These are phyloP conservation scores for Phytophthora crassamura DNA, from an alignment of 352 stramenopile genomes.

Conservation along the genomic window DNA sequence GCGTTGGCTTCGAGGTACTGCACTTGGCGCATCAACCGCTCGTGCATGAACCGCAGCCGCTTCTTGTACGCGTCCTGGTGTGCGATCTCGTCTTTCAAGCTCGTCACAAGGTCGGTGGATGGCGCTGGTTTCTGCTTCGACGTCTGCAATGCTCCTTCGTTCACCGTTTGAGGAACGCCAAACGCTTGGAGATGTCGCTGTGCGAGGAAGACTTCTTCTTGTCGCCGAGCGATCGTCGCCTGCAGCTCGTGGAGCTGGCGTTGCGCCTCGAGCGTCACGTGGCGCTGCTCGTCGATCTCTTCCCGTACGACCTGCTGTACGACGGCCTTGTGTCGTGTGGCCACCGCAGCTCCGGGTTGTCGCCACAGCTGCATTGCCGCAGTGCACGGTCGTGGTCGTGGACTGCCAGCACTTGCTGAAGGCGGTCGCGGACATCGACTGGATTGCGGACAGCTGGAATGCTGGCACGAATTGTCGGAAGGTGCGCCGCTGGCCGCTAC, in stretches of 20 bases:
- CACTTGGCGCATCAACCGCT: constrained; percentile 44
- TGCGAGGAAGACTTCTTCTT: constrained; percentile 48
- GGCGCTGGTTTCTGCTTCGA: constrained; percentile 4
- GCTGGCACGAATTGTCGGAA: not conserved
- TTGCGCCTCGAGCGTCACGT: constrained; percentile 51
- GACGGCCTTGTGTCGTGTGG: constrained; percentile 28
- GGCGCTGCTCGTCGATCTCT: constrained; percentile 63
- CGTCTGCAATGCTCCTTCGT: not conserved
- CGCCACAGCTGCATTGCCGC: constrained; percentile 25
- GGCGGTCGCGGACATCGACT: constrained; percentile 23
- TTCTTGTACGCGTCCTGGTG: constrained; percentile 67
- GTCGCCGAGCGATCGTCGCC: constrained; percentile 35
- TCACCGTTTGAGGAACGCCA: constrained; percentile 7
- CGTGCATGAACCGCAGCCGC: constrained; percentile 52
- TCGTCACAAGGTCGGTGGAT: constrained; percentile 3
- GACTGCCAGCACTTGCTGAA: constrained; percentile 7
- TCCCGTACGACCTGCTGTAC: constrained; percentile 54
- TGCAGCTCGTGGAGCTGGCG: constrained; percentile 54
- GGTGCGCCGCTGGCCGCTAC: constrained; percentile 14
- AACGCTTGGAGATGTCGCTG: constrained; percentile 46
- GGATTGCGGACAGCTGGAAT: constrained; percentile 11
- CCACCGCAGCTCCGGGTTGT: constrained; percentile 19
- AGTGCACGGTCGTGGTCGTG: constrained; percentile 23
- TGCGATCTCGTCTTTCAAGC: constrained; percentile 52
- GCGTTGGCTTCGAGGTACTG: constrained; percentile 50